Base-by-base conservation (phyloP, 768 basidiomycete species). In the Cyclocybe cylindracea region DNA sequence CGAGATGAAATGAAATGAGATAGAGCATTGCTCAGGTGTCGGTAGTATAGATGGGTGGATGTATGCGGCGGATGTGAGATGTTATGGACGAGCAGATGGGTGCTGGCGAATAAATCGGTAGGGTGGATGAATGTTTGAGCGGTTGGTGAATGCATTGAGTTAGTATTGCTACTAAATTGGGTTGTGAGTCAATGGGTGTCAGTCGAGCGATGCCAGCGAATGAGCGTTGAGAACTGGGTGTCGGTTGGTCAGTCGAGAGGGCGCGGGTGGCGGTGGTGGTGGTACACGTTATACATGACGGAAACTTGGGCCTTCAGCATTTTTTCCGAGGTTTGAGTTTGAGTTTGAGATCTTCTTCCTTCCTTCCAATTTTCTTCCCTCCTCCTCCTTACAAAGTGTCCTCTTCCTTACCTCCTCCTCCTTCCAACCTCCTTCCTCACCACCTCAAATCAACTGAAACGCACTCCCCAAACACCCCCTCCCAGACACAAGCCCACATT, bases 401-500 rank as follows among this genome's bases (percentile, higher is more conserved):
- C n/a, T n/a, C n/a, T n/a, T n/a, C n/a, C 39, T 46, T 37, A 18
- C 5, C 16, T 38, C 37, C 29, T 38, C 43, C 14, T 39, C 37
- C 46, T 14, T 45, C 7, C 39, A 19, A 38, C 11, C 10, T 34
- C 32, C 13, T 35, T 31, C 10, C 43, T 14, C 10, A 16, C 34
- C 31, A 24, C 5, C 44, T 62, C 53, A 70, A 47, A 59, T 50
- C 54, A 72, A 50, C 55, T 70, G 68, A 48, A 92, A 89, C 24
- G 89, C 89, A 61, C 87, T 90, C 29, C 80, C 89, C 44, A 91
- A 58, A 47, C 62, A 60, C 66, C 50, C 71, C 71, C 40, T 66
- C 53, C 24, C 24, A 24, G 24, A 39, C 56, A 40, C 35, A 56
- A 37, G 16, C 42, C 9, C 62, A 66, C 18, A 69, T 67, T 45